Base-by-base conservation (phyloP, 148 eudicot species). In the Vaccinium corymbosum region DNA sequence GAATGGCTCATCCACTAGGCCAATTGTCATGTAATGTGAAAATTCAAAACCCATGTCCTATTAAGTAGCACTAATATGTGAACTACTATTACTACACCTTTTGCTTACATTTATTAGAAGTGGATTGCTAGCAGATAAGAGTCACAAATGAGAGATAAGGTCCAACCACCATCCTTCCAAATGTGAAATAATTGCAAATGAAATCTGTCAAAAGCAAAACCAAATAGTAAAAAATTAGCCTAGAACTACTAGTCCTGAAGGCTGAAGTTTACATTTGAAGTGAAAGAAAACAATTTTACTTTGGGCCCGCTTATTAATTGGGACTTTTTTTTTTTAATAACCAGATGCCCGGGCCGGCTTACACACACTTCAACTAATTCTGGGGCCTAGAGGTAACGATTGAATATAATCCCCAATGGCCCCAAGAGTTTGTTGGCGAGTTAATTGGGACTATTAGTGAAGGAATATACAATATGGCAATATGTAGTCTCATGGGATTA, bases 131-230 rank as follows among this genome's bases (percentile, higher is more conserved):
- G 97, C 99, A 13, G 92, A 78, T 2, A 97, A 97, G 72, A 78
- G 93, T 91, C 52, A 92, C 91, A 83, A 91, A 94, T 11, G 84
- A 6, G 8, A 97, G 91, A 79, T 89, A 93, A 10, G 99, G 99
- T 62, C 95, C 99, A 50, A 88, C 90, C 16, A 89, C 64, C 98
- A 97, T 94, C 82, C 98, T 90, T 79, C 94, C 99, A 38, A 92
- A 46, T 11, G 99, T 88, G 89, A 97, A 74, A 90, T 94, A 61
- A 86, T 74, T 66, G 94, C 99, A 85, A 94, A 97, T 61, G 84
- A 17, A 48, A 97, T 86, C 99, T 97, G 90, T 71, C 35, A 59
- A 86, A 75, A 79, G 4, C 35, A 82, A 80, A 13, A 7, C 75
- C 22, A 52, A 42, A 72, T 32, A 32, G 35, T 1, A 10, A 35